phyloP scores from a whole-genome alignment of 164 flowering plant species.

The Stephania yunnanensis region DNA sequence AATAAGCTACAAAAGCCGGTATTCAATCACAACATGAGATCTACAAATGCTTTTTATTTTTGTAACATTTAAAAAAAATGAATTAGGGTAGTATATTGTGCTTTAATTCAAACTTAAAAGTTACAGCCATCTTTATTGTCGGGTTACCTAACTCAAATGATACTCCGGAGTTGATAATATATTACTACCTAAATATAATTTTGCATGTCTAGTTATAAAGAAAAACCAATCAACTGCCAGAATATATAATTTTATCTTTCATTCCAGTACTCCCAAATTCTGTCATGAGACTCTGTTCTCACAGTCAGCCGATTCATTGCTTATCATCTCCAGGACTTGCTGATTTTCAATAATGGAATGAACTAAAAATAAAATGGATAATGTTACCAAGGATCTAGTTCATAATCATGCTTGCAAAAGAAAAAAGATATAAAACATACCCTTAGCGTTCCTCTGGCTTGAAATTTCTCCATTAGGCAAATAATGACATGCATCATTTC shows the following conservation, averaged over 20 bases:
- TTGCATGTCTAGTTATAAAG: background rate
- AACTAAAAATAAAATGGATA: background rate
- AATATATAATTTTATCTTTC: background rate
- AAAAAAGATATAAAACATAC: conserved; percentile 29
- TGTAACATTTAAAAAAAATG: background rate
- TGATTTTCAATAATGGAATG: background rate
- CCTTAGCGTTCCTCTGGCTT: conserved; percentile 77
- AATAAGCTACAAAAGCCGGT: too few species aligned
- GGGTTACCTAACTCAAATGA: background rate
- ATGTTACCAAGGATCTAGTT: background rate
- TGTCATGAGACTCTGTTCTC: background rate
- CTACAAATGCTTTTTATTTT: too few species aligned
- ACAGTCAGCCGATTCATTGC: background rate
- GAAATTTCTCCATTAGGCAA: conserved; percentile 80
- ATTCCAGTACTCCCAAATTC: background rate
- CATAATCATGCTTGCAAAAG: background rate
- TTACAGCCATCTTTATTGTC: background rate
- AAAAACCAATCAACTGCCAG: background rate
- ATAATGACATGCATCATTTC: conserved; percentile 64
- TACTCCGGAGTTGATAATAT: background rate
- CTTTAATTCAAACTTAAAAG: background rate
- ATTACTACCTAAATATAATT: background rate
- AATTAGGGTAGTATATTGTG: background rate
- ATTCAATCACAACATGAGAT: too few species aligned
- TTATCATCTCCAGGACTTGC: background rate